Percentiles rank a stretch among this genome's conserved stretches.
These are phyloP conservation scores for Solanum hybrid DNA, from an alignment of 305 asterid genomes.

Conservation along the genomic window DNA sequence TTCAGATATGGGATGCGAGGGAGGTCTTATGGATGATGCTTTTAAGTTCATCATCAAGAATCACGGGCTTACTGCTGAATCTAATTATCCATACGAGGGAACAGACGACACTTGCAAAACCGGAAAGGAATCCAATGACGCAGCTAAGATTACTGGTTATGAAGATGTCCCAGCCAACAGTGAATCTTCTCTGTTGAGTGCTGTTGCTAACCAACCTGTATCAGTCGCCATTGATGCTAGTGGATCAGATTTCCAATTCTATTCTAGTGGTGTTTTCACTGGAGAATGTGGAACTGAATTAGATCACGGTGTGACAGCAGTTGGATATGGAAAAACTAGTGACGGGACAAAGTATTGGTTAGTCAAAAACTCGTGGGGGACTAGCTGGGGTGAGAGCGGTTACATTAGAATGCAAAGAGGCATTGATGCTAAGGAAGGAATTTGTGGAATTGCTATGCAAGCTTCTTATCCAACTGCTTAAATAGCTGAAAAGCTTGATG, in stretches of 20 bases:
- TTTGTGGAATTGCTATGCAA: slow-evolving; percentile 36
- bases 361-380: slow-evolving; percentile 39
- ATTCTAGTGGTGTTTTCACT: slow-evolving; percentile 33
- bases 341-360: slow-evolving; percentile 42
- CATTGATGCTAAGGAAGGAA: slow-evolving; percentile 20
- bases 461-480: slow-evolving; percentile 30
- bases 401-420: slow-evolving; percentile 28
- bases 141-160: slow-evolving; percentile 32
- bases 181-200: slow-evolving; percentile 31
- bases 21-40: neutral
- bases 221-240: slow-evolving; percentile 37
- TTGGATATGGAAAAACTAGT: slow-evolving; percentile 35
- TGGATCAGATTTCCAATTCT: slow-evolving; percentile 31
- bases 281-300: slow-evolving; percentile 31
- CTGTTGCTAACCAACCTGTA: slow-evolving; percentile 42
- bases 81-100: slow-evolving; percentile 32
- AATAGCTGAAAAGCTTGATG: neutral
- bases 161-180: slow-evolving; percentile 34
- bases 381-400: slow-evolving; percentile 30
- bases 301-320: slow-evolving; percentile 38
- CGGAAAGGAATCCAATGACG: slow-evolving; percentile 15
- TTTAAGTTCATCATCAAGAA: neutral
- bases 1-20: neutral
- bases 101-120: slow-evolving; percentile 23
- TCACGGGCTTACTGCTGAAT: slow-evolving; percentile 26